These are phyloP conservation scores for Alternaria alternata DNA, from an alignment of 2,329 filamentous ascomycete species.

Conservation along the genomic window DNA sequence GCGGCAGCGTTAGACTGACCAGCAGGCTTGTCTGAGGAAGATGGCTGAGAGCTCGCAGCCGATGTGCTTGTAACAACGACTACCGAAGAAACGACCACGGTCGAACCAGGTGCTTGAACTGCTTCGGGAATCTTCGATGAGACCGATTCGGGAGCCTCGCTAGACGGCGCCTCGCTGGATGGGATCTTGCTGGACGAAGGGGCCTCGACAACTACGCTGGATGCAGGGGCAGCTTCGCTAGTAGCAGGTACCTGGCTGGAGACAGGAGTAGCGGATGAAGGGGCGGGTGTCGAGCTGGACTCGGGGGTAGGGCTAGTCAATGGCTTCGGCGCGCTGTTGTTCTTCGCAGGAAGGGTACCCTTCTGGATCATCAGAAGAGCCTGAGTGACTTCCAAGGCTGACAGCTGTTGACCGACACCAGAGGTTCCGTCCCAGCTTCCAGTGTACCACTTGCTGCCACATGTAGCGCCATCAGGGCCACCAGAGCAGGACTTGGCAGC, in stretches of 20 bases:
- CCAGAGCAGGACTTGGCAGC: slow-evolving; percentile 56
- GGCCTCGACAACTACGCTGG: slow-evolving; percentile 1
- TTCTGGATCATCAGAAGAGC: slow-evolving; percentile 50
- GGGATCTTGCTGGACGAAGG: slow-evolving; percentile 8
- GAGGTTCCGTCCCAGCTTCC: slow-evolving; percentile 52
- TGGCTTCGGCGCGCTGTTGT: slow-evolving; percentile 31
- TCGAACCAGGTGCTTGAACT: slow-evolving; percentile 3
- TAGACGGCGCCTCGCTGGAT: slow-evolving; percentile 10
- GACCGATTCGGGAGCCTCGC: not conserved
- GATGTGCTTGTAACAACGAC: slow-evolving; percentile 12
- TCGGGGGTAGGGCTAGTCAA: slow-evolving; percentile 22
- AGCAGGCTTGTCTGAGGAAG: slow-evolving; percentile 22
- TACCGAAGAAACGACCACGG: not conserved
- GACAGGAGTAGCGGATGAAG: not conserved
- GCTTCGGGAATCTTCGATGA: slow-evolving; percentile 18
- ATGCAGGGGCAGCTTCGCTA: slow-evolving; percentile 8
- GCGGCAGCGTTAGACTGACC: slow-evolving; percentile 20
- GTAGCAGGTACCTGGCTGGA: slow-evolving; percentile 13
- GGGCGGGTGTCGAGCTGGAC: slow-evolving; percentile 25
- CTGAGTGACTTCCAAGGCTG: slow-evolving; percentile 57
- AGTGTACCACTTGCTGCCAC: slow-evolving; percentile 57
- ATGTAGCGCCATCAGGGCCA: slow-evolving; percentile 50
- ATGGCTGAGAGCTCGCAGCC: slow-evolving; percentile 2
- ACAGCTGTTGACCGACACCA: slow-evolving; percentile 56
- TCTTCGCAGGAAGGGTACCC: slow-evolving; percentile 39